phyloP scores from a whole-genome alignment of 805 yeast genomes.

The Schwanniomyces occidentalis region DNA sequence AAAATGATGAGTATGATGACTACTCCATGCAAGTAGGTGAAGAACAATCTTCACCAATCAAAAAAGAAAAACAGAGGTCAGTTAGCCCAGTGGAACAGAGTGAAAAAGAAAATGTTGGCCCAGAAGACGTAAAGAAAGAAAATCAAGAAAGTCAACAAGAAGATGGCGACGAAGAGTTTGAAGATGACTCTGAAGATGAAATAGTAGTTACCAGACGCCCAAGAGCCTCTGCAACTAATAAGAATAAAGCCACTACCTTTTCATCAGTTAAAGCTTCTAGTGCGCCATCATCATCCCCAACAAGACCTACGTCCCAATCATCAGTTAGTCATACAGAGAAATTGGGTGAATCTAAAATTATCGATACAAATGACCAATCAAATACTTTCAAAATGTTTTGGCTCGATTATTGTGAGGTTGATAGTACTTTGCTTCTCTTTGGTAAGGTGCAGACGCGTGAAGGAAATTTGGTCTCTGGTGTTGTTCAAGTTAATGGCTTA shows the following conservation, averaged over 20 bases:
- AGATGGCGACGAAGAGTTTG: constrained; percentile 25
- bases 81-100: constrained; percentile 6
- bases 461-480: constrained; percentile 64
- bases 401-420: constrained; percentile 85
- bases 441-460: constrained; percentile 73
- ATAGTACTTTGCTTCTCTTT: constrained; percentile 65
- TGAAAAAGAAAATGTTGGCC: constrained; percentile 15
- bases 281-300: constrained; percentile 23
- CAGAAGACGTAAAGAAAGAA: constrained; percentile 3
- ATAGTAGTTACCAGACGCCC: constrained; percentile 55
- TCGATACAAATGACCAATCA: constrained; percentile 18
- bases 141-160: constrained; percentile 7
- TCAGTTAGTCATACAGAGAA: constrained; percentile 33
- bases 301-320: constrained; percentile 16
- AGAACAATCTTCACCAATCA: constrained; percentile 41
- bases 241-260: constrained; percentile 42
- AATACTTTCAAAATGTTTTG: constrained; percentile 75
- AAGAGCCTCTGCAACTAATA: constrained; percentile 44
- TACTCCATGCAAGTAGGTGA: constrained; percentile 23
- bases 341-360: constrained; percentile 23
- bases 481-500: constrained; percentile 72
- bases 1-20: constrained; percentile 31
- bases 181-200: constrained; percentile 58
- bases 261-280: constrained; percentile 34
- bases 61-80: constrained; percentile 7